phyloP scores from a whole-genome alignment of 495 filamentous ascomycete species.

The Podospora didyma region DNA sequence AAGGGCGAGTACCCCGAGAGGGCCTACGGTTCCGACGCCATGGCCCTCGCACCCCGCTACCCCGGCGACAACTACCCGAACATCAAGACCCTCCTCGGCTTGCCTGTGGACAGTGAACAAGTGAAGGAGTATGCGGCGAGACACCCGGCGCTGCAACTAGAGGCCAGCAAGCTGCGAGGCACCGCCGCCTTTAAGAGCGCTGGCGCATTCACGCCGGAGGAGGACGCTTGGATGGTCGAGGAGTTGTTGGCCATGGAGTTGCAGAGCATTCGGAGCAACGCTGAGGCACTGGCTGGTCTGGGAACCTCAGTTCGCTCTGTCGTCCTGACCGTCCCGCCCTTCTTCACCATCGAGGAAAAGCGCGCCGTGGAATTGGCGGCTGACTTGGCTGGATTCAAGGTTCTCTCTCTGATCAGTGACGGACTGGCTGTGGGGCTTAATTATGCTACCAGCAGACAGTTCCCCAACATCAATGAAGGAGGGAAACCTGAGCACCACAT shows the following conservation, averaged over 20 bases:
- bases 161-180: conserved; percentile 54
- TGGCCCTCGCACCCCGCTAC: conserved; percentile 81
- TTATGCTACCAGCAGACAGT: conserved; percentile 87
- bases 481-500: conserved; percentile 89
- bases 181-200: conserved; percentile 73
- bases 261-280: conserved; percentile 81
- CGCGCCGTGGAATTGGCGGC: conserved; percentile 77
- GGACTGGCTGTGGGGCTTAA: conserved; percentile 91
- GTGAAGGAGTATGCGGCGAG: conserved; percentile 64
- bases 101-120: conserved; percentile 57
- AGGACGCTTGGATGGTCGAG: conserved; percentile 79
- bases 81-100: conserved; percentile 79
- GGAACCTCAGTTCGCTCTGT: conserved; percentile 68
- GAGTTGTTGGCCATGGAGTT: conserved; percentile 97
- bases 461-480: conserved; percentile 77
- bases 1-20: conserved; percentile 74
- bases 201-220: conserved; percentile 58
- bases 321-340: conserved; percentile 89
- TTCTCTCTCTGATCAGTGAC: conserved; percentile 82
- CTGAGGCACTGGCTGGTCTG: conserved; percentile 79
- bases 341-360: conserved; percentile 86
- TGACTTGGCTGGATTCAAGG: conserved; percentile 79
- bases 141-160: conserved; percentile 65
- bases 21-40: conserved; percentile 85
- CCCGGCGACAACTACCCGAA: conserved; percentile 92